phyloP scores from a whole-genome alignment of 2,329 filamentous ascomycete genomes.

The Stagonosporopsis vannaccii region DNA sequence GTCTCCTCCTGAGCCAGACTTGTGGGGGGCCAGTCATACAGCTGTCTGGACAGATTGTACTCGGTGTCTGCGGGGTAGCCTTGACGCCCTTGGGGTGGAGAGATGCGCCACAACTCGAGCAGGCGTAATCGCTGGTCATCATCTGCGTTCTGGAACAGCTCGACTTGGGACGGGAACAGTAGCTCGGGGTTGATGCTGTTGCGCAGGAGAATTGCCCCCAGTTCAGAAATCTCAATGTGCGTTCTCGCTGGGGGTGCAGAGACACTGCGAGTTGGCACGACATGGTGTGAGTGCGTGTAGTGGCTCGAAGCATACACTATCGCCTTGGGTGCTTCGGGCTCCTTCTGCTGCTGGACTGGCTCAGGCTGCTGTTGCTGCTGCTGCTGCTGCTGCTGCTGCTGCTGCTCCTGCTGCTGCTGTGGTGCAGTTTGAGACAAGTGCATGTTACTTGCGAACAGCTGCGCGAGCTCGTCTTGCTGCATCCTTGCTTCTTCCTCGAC shows the following conservation, averaged over 20 bases:
- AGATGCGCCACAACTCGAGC: slow-evolving; percentile 85
- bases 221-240: slow-evolving; percentile 46
- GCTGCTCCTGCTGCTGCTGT: slow-evolving; percentile 24
- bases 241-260: slow-evolving; percentile 42
- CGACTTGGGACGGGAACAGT: slow-evolving; percentile 76
- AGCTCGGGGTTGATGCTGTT: slow-evolving; percentile 74
- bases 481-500: slow-evolving; percentile 53
- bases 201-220: slow-evolving; percentile 66
- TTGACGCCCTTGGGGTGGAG: slow-evolving; percentile 63
- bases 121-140: slow-evolving; percentile 75
- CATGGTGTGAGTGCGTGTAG: slow-evolving; percentile 81
- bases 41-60: slow-evolving; percentile 52
- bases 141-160: slow-evolving; percentile 79
- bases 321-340: slow-evolving; percentile 47
- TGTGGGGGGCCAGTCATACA: slow-evolving; percentile 63
- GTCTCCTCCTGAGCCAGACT: slow-evolving; percentile 63
- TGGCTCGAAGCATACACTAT: slow-evolving; percentile 82
- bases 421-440: slow-evolving; percentile 59
- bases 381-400: slow-evolving; percentile 24
- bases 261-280: slow-evolving; percentile 50
- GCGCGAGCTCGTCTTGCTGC: slow-evolving; percentile 81
- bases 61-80: slow-evolving; percentile 48
- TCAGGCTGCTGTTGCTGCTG: slow-evolving; percentile 56
- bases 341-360: slow-evolving; percentile 19
- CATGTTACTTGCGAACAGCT: slow-evolving; percentile 79